Conservation (phyloP, 371 early-diverging fungal genomes). For the Circinella minor region DNA sequence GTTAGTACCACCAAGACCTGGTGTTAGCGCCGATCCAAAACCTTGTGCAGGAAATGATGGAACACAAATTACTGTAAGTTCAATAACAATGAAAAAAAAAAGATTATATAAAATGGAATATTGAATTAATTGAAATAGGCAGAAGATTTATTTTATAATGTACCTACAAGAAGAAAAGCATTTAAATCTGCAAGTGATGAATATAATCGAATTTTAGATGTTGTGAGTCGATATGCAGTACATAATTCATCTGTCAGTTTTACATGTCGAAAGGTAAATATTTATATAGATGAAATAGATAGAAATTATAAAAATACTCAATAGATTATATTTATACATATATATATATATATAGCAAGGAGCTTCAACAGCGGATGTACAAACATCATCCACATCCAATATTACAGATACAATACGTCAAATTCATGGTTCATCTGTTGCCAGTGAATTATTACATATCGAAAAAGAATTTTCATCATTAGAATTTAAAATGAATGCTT, state of each 20-base stretch:
- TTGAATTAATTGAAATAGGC: constrained; percentile 47
- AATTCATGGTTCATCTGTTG: constrained; percentile 79
- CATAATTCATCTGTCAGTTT: constrained; percentile 86
- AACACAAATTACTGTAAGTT: constrained; percentile 80
- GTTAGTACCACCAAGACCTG: constrained; percentile 73
- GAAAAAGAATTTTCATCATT: constrained; percentile 45
- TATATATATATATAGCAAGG: constrained; percentile 52
- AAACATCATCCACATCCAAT: constrained; percentile 63
- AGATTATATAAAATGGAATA: no score
- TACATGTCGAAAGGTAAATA: constrained; percentile 81
- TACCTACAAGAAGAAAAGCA: constrained; percentile 81
- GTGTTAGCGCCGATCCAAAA: constrained; percentile 76
- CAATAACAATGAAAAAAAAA: background rate
- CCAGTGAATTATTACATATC: constrained; percentile 72
- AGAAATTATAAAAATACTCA: background rate
- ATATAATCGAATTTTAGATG: constrained; percentile 85
- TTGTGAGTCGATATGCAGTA: constrained; percentile 88
- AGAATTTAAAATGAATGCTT: constrained; percentile 67
- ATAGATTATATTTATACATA: background rate
- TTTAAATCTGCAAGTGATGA: constrained; percentile 85
- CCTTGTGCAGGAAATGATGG: constrained; percentile 94
- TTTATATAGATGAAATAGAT: no score
- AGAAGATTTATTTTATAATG: constrained; percentile 94
- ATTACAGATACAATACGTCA: constrained; percentile 78
- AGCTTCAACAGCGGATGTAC: constrained; percentile 73